phyloP scores from a whole-genome alignment of 2,329 filamentous ascomycete species.

The Colletotrichum sp. region DNA sequence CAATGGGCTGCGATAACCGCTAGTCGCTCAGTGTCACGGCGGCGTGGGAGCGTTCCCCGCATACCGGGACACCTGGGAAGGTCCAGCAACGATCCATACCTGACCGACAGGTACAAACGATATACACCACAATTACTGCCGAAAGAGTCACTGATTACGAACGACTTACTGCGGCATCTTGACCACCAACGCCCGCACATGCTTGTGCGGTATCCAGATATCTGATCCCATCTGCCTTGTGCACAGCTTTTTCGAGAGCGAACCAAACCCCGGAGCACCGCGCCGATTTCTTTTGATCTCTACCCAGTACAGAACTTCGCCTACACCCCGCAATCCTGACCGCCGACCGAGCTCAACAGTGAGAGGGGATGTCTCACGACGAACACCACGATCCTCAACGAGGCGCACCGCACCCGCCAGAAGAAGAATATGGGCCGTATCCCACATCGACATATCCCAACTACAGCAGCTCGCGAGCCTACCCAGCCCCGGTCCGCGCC shows the following conservation, averaged over 20 bases:
- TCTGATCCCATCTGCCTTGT: slow-evolving; percentile 8
- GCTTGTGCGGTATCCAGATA: background rate
- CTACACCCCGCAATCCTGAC: background rate
- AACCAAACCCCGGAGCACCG: background rate
- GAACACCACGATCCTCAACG: slow-evolving; percentile 38
- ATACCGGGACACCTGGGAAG: slow-evolving; percentile 46
- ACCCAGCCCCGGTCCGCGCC: slow-evolving; percentile 13
- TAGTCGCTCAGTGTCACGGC: slow-evolving; percentile 61
- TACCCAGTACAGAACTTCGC: background rate
- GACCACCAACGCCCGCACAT: background rate
- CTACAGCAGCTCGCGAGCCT: slow-evolving; percentile 23
- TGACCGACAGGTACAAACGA: background rate
- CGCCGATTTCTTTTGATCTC: background rate
- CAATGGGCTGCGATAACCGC: slow-evolving; percentile 63
- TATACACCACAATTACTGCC: background rate
- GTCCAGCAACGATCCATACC: slow-evolving; percentile 3
- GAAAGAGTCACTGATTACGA: background rate
- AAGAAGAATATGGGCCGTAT: slow-evolving; percentile 41
- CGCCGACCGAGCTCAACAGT: slow-evolving; percentile 1
- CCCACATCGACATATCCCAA: slow-evolving; percentile 25
- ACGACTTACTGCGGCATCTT: background rate
- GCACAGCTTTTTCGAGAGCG: background rate
- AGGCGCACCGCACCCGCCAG: slow-evolving; percentile 28
- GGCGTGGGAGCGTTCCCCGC: slow-evolving; percentile 64
- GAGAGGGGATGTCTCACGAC: slow-evolving; percentile 56